phyloP scores from a whole-genome alignment of 2,329 filamentous ascomycete genomes.

The Myriosclerotinia scirpicola region DNA sequence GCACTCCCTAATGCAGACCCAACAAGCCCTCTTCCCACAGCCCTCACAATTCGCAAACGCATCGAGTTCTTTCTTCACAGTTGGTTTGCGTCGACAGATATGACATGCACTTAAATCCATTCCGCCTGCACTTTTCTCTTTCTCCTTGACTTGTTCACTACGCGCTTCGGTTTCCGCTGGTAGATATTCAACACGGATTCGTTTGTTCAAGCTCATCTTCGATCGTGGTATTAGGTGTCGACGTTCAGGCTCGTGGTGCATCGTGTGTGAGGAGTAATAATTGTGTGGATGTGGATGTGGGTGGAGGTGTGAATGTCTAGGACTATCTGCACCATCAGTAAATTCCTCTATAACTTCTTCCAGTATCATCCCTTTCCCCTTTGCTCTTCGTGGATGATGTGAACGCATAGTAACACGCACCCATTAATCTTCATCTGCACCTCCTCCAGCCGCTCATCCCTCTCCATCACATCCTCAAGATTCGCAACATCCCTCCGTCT shows the following conservation, averaged over 20 bases:
- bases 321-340: neutral
- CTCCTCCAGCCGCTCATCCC: neutral
- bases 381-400: too few species aligned
- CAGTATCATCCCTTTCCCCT: neutral
- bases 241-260: constrained; percentile 10
- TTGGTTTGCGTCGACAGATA: constrained; percentile 65
- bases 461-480: constrained; percentile 18
- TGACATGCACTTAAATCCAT: constrained; percentile 57
- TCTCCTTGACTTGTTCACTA: neutral
- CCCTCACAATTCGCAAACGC: constrained; percentile 63
- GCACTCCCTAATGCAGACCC: constrained; percentile 67
- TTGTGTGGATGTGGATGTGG: constrained; percentile 13
- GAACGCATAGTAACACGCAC: neutral
- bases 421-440: constrained; percentile 26
- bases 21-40: constrained; percentile 64
- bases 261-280: neutral
- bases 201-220: constrained; percentile 16
- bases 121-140: neutral
- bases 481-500: constrained; percentile 32
- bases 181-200: constrained; percentile 10
- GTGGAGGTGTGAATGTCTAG: constrained; percentile 8
- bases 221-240: constrained; percentile 13
- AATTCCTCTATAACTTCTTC: neutral
- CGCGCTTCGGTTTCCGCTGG: neutral
- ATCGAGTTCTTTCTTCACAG: constrained; percentile 64